Percentiles rank a stretch among this genome's conserved stretches.
phyloP scores from a whole-genome alignment of 441 rosid species.

The Jatropha multifida region DNA sequence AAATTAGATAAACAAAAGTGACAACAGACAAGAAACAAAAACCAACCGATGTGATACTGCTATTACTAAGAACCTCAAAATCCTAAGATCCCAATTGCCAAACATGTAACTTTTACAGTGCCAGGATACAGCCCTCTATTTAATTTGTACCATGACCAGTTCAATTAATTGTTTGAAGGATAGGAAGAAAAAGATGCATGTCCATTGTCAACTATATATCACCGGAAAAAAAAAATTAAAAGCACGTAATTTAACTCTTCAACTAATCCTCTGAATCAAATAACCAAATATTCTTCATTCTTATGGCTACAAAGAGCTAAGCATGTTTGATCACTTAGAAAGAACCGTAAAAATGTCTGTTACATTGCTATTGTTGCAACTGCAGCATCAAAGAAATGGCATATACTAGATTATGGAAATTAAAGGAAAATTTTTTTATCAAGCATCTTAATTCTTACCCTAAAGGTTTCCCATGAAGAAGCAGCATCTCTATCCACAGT shows the following conservation, averaged over 20 bases:
- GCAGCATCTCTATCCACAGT: slow-evolving; percentile 55
- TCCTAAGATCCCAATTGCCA: slow-evolving; percentile 1
- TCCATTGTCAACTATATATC: not conserved
- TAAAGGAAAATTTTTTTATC: not conserved
- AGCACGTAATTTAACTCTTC: not conserved
- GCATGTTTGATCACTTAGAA: not conserved
- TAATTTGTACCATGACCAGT: not conserved
- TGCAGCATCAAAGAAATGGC: not conserved
- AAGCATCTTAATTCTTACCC: slow-evolving; percentile 36
- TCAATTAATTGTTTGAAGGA: not conserved
- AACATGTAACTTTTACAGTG: not conserved
- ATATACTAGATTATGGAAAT: not conserved
- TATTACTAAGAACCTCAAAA: not conserved
- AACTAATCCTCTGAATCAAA: not conserved
- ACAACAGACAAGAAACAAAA: not conserved
- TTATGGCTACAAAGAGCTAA: not conserved
- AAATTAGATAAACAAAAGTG: not conserved
- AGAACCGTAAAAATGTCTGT: not conserved
- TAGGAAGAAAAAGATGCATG: not conserved
- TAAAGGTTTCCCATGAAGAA: slow-evolving; percentile 74
- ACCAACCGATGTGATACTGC: not conserved
- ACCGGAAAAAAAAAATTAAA: not conserved
- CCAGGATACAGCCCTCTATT: not conserved
- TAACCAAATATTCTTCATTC: not conserved
- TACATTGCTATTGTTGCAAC: not conserved